phyloP scores from a whole-genome alignment of 805 yeast genomes.

The Lachancea cidri region DNA sequence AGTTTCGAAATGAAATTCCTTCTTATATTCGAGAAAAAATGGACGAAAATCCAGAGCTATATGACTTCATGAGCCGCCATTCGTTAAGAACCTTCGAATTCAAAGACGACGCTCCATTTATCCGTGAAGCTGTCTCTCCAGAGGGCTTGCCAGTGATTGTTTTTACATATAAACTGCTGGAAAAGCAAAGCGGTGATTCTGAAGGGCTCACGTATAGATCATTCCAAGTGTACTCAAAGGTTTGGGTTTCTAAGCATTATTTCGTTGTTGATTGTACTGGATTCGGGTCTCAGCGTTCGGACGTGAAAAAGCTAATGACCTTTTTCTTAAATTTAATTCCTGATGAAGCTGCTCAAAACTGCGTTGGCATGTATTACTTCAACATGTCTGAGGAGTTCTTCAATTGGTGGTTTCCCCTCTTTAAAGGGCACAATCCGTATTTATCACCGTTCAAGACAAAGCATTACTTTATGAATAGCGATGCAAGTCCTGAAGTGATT shows the following conservation, averaged over 20 bases:
- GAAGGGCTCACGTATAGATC: conserved; percentile 55
- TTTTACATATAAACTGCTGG: conserved; percentile 41
- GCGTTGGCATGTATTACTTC: conserved; percentile 47
- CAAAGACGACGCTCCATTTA: conserved; percentile 40
- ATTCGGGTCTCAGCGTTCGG: conserved; percentile 33
- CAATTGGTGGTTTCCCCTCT: conserved; percentile 20
- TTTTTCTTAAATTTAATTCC: conserved; percentile 42
- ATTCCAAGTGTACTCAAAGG: conserved; percentile 59
- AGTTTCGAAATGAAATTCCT: conserved; percentile 53
- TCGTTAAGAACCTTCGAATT: conserved; percentile 48
- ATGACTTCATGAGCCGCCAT: conserved; percentile 70
- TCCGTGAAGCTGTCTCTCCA: conserved; percentile 59
- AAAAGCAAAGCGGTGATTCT: conserved; percentile 33
- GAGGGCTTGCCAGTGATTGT: conserved; percentile 73
- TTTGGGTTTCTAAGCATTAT: conserved; percentile 66
- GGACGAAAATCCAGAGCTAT: conserved; percentile 47
- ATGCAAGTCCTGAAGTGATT: conserved; percentile 42
- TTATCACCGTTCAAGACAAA: conserved; percentile 27
- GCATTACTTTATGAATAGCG: conserved; percentile 41
- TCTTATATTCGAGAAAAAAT: conserved; percentile 45
- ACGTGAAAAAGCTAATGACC: conserved; percentile 18
- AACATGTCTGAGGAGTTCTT: conserved; percentile 33
- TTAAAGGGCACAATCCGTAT: conserved; percentile 22
- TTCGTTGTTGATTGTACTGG: conserved; percentile 68
- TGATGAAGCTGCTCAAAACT: conserved; percentile 44